A percentile compares a stretch with the other conserved stretches of the same genome.
Evolutionary conservation across 495 filamentous ascomycete species (phyloP).

Genomic region (Aspergillus homomorphus): DNA sequence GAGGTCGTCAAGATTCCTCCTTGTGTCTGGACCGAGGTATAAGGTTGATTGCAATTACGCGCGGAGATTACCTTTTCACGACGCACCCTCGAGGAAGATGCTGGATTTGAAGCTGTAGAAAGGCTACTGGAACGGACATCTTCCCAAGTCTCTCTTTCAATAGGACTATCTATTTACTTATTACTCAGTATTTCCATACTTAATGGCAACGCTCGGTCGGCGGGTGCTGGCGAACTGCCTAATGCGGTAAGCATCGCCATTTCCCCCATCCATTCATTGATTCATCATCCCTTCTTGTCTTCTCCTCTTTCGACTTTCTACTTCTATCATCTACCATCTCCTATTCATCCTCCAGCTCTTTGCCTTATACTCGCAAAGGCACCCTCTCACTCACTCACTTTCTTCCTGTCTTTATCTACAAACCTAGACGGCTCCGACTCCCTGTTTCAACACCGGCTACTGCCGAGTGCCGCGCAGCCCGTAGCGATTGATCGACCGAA

Average conservation of each 20-base stretch:
- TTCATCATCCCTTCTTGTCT: background rate
- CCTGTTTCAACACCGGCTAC: background rate
- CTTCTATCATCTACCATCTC: background rate
- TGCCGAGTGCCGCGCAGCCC: background rate
- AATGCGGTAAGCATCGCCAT: slow-evolving; percentile 4
- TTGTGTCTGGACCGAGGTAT: background rate
- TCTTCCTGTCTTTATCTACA: background rate
- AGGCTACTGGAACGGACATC: background rate
- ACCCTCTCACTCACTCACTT: background rate
- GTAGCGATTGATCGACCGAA: slow-evolving; percentile 4
- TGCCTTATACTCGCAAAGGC: background rate
- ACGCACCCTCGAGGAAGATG: background rate
- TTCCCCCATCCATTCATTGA: background rate
- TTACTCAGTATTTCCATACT: too few species aligned
- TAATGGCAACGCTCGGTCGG: background rate
- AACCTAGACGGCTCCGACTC: background rate
- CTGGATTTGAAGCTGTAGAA: background rate
- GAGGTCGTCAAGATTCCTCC: slow-evolving; percentile 1
- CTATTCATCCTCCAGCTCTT: background rate
- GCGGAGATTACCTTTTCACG: background rate
- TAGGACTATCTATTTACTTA: too few species aligned
- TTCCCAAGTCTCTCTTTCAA: background rate
- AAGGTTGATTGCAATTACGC: background rate
- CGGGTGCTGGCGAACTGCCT: slow-evolving; percentile 2
- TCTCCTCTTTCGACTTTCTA: slow-evolving; percentile 2